Percentiles rank a stretch among this genome's conserved stretches.
Evolutionary conservation across 2,329 filamentous ascomycete species (phyloP).

Genomic region (Aspergillus tamarii): DNA sequence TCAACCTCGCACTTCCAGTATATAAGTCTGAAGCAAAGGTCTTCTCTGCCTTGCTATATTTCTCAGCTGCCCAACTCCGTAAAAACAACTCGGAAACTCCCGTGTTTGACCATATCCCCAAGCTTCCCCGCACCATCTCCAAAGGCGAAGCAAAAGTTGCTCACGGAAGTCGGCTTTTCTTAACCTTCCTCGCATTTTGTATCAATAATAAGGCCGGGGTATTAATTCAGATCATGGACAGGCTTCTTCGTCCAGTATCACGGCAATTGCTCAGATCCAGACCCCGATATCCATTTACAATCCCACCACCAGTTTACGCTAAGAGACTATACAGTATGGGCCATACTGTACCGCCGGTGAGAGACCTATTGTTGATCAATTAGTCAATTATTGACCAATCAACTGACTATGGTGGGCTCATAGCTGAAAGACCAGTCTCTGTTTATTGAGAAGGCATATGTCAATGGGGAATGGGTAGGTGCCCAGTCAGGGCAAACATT

Average conservation of each 20-base stretch:
- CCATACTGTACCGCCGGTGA: slow-evolving; percentile 45
- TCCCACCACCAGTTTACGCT: slow-evolving; percentile 35
- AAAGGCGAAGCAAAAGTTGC: neutral
- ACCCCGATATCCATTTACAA: slow-evolving; percentile 39
- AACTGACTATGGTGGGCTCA: neutral
- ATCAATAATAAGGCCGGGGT: slow-evolving; percentile 9
- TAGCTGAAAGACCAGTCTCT: slow-evolving; percentile 76
- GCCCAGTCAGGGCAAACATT: slow-evolving; percentile 90
- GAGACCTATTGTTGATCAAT: slow-evolving; percentile 12
- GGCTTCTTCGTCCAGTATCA: slow-evolving; percentile 38
- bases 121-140: slow-evolving; percentile 7
- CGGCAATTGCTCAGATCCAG: slow-evolving; percentile 40
- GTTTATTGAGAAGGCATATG: slow-evolving; percentile 81
- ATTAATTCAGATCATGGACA: slow-evolving; percentile 35
- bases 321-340: slow-evolving; percentile 47
- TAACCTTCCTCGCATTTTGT: neutral
- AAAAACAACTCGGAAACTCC: neutral
- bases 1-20: neutral
- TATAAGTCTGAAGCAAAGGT: neutral
- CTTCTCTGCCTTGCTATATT: neutral
- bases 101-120: neutral
- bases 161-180: slow-evolving; percentile 6
- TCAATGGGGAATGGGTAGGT: slow-evolving; percentile 90
- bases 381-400: neutral
- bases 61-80: neutral